Conservation (phyloP, 805 yeast species). For the Cyberlindnera nakhonratchasimensis region DNA sequence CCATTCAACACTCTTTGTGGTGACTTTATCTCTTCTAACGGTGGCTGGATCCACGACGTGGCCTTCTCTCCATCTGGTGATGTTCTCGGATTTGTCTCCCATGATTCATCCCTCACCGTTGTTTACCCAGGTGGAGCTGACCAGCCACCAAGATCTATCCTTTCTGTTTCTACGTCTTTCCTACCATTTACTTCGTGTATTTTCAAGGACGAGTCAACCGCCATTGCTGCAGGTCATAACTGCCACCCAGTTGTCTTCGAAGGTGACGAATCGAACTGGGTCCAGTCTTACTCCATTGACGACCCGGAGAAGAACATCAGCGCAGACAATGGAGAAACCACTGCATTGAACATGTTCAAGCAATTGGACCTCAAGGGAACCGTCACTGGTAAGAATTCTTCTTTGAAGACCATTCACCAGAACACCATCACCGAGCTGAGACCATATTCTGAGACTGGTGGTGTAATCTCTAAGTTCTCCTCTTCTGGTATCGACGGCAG, state of each 20-base stretch:
- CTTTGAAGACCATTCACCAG: conserved; percentile 79
- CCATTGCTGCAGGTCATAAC: conserved; percentile 89
- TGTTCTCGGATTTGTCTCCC: conserved; percentile 75
- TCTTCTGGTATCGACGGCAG: conserved; percentile 90
- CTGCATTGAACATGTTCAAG: conserved; percentile 89
- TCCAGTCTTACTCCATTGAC: conserved; percentile 44
- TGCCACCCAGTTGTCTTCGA: conserved; percentile 84
- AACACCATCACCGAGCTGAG: conserved; percentile 76
- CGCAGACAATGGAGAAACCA: conserved; percentile 52
- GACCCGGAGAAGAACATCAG: conserved; percentile 53
- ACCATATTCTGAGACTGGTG: conserved; percentile 39
- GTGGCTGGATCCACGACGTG: conserved; percentile 92
- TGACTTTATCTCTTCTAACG: conserved; percentile 64
- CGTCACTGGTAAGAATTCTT: conserved; percentile 41
- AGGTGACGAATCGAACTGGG: conserved; percentile 65
- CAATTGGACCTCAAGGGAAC: conserved; percentile 95
- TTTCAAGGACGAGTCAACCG: conserved; percentile 61
- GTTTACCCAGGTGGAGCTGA: conserved; percentile 73
- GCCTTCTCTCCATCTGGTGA: conserved; percentile 79
- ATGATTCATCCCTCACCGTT: conserved; percentile 79
- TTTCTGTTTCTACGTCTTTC: conserved; percentile 58
- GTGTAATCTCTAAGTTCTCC: conserved; percentile 51
- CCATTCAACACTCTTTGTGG: conserved; percentile 93
- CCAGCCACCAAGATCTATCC: conserved; percentile 57
- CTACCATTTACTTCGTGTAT: conserved; percentile 78